These are phyloP conservation scores for Pseudopithomyces chartarum DNA, from an alignment of 2,329 filamentous ascomycete species.

Conservation along the genomic window DNA sequence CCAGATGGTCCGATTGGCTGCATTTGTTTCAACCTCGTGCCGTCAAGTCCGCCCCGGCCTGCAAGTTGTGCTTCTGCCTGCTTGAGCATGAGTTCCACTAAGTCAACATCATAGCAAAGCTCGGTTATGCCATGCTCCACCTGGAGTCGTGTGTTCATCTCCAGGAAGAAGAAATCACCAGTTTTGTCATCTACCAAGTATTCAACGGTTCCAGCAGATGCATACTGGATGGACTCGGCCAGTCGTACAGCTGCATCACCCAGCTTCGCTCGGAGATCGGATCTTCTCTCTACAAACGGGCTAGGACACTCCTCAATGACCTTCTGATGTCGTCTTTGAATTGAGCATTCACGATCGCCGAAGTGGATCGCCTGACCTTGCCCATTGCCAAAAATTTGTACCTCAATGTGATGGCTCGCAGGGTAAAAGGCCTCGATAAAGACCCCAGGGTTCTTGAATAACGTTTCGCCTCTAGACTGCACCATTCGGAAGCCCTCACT, in stretches of 20 bases:
- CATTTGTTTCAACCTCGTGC: conserved; percentile 47
- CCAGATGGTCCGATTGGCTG: conserved; percentile 52
- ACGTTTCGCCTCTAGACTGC: conserved; percentile 73
- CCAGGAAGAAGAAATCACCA: conserved; percentile 73
- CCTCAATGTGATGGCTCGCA: conserved; percentile 82
- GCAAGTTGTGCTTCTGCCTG: conserved; percentile 58
- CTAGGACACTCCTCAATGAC: conserved; percentile 89
- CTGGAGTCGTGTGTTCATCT: conserved; percentile 64
- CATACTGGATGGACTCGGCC: conserved; percentile 65
- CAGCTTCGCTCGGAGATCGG: conserved; percentile 65
- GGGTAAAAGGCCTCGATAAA: conserved; percentile 84
- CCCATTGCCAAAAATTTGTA: conserved; percentile 87
- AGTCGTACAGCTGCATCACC: conserved; percentile 72
- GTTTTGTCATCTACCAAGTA: conserved; percentile 86
- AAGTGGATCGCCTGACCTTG: conserved; percentile 80
- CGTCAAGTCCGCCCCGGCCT: conserved; percentile 53
- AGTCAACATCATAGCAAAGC: conserved; percentile 59
- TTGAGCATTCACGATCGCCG: conserved; percentile 85
- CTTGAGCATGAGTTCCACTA: conserved; percentile 61
- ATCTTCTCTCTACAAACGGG: conserved; percentile 62
- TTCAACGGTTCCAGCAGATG: conserved; percentile 88
- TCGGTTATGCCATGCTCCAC: conserved; percentile 65
- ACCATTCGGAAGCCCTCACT: conserved; percentile 72
- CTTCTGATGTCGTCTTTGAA: conserved; percentile 88
- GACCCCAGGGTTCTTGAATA: conserved; percentile 84